Conservation (phyloP, 495 filamentous ascomycete species). For the Aspergillus taichungensis region DNA sequence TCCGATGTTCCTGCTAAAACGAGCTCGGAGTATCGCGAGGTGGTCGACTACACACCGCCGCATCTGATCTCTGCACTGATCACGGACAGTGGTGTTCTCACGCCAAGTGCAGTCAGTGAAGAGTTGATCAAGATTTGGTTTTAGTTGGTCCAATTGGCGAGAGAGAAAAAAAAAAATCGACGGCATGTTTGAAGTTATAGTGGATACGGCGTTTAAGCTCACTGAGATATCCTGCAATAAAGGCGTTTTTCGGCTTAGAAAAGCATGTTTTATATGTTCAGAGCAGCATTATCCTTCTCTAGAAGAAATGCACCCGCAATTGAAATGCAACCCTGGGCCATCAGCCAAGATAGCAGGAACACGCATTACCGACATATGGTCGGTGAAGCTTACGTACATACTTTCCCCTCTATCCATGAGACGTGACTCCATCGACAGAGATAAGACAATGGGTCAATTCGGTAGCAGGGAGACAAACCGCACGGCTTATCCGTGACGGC, state of each 20-base stretch:
- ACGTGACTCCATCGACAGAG: no score
- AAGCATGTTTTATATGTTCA: constrained; percentile 1
- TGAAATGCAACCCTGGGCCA: no score
- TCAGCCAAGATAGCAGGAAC: no score
- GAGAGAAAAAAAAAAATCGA: not conserved
- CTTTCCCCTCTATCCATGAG: no score
- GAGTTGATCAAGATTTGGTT: constrained; percentile 74
- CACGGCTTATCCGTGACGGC: no score
- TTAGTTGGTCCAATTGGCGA: constrained; percentile 25
- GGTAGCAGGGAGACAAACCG: no score
- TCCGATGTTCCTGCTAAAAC: not conserved
- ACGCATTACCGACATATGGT: no score
- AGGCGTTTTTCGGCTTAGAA: constrained; percentile 2
- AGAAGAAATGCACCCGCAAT: not conserved
- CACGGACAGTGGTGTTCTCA: constrained; percentile 66
- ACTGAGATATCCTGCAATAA: not conserved
- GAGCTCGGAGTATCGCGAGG: constrained; percentile 26
- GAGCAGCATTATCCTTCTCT: not conserved
- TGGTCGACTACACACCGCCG: constrained; percentile 84
- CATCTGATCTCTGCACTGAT: constrained; percentile 72
- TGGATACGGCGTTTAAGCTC: constrained; percentile 3
- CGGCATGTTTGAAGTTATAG: constrained; percentile 1
- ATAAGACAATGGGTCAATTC: no score
- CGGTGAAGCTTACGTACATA: no score
- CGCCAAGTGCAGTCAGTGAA: constrained; percentile 68